Evolutionary conservation across 2,329 filamentous ascomycete genomes (phyloP).

Genomic region (Aspergillus felis): DNA sequence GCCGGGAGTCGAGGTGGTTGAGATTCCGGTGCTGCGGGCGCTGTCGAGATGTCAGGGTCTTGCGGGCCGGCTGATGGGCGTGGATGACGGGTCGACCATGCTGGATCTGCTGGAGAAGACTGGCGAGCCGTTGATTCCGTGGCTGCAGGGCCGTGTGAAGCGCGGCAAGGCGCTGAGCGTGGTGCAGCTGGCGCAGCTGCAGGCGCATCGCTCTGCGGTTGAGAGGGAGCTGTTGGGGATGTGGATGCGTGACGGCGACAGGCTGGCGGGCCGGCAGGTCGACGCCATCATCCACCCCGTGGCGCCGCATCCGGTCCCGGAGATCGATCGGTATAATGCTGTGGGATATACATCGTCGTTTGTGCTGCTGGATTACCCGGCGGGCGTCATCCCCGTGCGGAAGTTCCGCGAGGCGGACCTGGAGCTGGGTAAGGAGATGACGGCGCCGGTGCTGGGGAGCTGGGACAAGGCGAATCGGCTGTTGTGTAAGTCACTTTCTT

Average conservation of each 20-base stretch:
- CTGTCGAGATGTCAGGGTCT: constrained; percentile 55
- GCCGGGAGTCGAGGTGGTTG: constrained; percentile 53
- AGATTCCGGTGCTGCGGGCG: constrained; percentile 51
- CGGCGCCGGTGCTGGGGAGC: constrained; percentile 40
- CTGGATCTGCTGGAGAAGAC: constrained; percentile 55
- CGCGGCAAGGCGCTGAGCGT: constrained; percentile 47
- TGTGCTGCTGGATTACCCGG: constrained; percentile 60
- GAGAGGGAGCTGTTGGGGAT: constrained; percentile 56
- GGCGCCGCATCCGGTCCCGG: constrained; percentile 60
- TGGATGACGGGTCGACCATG: constrained; percentile 55
- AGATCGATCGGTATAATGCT: constrained; percentile 60
- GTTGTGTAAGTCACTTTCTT: constrained; percentile 45
- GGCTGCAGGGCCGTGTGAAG: constrained; percentile 52
- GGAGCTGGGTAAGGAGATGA: constrained; percentile 44
- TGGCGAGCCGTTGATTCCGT: constrained; percentile 56
- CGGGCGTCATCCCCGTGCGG: constrained; percentile 55
- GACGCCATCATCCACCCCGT: constrained; percentile 63
- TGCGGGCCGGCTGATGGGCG: constrained; percentile 55
- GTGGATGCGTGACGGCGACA: constrained; percentile 42
- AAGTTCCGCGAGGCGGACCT: constrained; percentile 49
- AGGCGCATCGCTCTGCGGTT: constrained; percentile 50
- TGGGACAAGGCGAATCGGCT: constrained; percentile 60
- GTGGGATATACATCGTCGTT: constrained; percentile 60
- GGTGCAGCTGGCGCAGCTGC: constrained; percentile 49
- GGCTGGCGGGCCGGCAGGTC: constrained; percentile 6